Conservation (phyloP, 2,329 filamentous ascomycete species). For the Hypomyces rosellus region DNA sequence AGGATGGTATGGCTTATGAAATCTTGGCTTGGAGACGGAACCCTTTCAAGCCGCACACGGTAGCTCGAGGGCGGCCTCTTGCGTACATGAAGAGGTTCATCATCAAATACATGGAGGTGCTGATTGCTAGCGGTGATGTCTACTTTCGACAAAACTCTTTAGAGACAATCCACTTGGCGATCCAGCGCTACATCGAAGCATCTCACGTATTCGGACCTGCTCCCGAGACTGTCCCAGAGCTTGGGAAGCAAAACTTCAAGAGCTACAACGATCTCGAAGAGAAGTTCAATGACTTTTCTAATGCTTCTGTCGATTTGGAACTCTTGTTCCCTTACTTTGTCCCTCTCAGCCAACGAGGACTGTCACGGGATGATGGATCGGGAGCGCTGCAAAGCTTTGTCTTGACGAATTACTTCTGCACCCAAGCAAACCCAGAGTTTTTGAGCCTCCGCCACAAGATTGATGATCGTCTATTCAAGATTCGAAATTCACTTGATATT, state of each 20-base stretch:
- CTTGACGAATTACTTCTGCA: neutral
- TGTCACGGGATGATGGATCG: no score
- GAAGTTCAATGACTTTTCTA: neutral
- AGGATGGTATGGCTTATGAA: no score
- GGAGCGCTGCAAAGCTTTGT: neutral
- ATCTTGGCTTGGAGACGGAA: no score
- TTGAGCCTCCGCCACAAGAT: neutral
- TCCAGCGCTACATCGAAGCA: neutral
- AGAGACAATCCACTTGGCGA: neutral
- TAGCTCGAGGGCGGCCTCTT: neutral
- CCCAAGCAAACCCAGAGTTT: neutral
- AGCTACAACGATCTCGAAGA: no score
- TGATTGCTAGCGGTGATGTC: conserved; percentile 9
- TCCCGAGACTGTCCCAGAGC: neutral
- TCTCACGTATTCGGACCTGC: neutral
- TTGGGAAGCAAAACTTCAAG: neutral
- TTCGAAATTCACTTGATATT: neutral
- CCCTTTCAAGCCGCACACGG: neutral
- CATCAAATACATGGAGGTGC: neutral
- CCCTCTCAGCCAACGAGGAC: neutral
- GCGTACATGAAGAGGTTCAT: neutral
- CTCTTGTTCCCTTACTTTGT: neutral
- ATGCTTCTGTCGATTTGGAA: neutral
- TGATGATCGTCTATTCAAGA: neutral
- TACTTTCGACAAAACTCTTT: neutral